These are phyloP conservation scores for Dioscorea cayenensis DNA, from an alignment of 116 monocot genomes.

Conservation along the genomic window DNA sequence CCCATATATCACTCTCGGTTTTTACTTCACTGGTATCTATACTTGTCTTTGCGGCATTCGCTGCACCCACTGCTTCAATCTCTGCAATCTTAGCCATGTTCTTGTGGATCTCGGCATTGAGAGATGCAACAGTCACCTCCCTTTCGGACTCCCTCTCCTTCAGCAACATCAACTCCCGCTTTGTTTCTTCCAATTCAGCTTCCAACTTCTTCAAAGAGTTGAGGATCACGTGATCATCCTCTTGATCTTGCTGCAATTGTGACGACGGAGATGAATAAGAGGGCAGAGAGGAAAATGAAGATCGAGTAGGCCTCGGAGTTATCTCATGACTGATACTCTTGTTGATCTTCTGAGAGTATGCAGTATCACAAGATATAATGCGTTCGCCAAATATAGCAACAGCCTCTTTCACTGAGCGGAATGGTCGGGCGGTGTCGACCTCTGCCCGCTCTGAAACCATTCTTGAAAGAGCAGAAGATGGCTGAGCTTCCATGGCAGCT, in stretches of 20 bases:
- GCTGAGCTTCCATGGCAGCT: background rate
- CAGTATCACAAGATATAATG: constrained; percentile 1
- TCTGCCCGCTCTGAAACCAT: background rate
- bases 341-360: constrained; percentile 2
- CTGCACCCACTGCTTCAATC: constrained; percentile 3
- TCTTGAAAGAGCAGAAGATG: background rate
- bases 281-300: background rate
- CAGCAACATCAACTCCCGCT: constrained; percentile 37
- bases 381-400: constrained; percentile 8
- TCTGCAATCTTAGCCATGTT: constrained; percentile 17
- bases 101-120: constrained; percentile 44
- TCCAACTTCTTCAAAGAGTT: constrained; percentile 10
- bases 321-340: background rate
- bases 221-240: background rate
- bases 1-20: constrained; percentile 6
- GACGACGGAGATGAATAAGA: constrained; percentile 4
- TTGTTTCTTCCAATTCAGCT: constrained; percentile 23
- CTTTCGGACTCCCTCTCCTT: constrained; percentile 43
- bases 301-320: background rate
- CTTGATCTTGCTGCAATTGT: background rate
- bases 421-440: constrained; percentile 5
- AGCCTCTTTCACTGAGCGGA: constrained; percentile 9
- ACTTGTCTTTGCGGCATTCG: background rate
- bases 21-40: background rate
- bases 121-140: constrained; percentile 44